Conservation (phyloP, 805 yeast genomes). For the Starmerella ratchasimensis region DNA sequence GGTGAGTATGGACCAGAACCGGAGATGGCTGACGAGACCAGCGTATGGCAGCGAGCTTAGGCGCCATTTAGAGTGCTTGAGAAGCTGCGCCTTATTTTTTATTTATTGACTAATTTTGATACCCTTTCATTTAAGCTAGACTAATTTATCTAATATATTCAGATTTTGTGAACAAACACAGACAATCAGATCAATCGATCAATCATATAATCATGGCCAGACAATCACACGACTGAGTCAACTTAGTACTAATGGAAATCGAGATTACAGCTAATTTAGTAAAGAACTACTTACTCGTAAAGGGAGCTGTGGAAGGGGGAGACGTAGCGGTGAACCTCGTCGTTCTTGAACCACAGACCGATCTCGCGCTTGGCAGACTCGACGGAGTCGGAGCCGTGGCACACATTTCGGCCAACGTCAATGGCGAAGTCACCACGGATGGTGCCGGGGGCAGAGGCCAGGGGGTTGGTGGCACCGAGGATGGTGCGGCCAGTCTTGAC, state of each 20-base stretch:
- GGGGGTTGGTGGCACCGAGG: slow-evolving; percentile 99
- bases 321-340: slow-evolving; percentile 87
- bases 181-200: too few relatives aligned
- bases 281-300: slow-evolving; percentile 59
- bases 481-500: slow-evolving; percentile 97
- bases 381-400: slow-evolving; percentile 99
- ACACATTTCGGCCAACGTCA: slow-evolving; percentile 98
- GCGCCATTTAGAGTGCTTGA: not conserved
- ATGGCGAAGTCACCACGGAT: slow-evolving; percentile 98
- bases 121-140: not conserved
- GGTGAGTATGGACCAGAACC: slow-evolving; percentile 87
- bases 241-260: too few relatives aligned
- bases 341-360: slow-evolving; percentile 92
- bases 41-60: slow-evolving; percentile 17
- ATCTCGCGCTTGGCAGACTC: slow-evolving; percentile 96
- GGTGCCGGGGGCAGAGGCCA: slow-evolving; percentile 96
- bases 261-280: too few relatives aligned
- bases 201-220: too few relatives aligned
- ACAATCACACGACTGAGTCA: too few relatives aligned
- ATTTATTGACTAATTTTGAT: slow-evolving; percentile 1
- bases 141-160: not conserved
- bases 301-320: slow-evolving; percentile 76
- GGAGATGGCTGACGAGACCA: slow-evolving; percentile 22
- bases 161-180: too few relatives aligned
- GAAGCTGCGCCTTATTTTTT: not conserved